Evolutionary conservation across 140 eudicot genomes (phyloP).

Genomic region (Cichorium intybus): DNA sequence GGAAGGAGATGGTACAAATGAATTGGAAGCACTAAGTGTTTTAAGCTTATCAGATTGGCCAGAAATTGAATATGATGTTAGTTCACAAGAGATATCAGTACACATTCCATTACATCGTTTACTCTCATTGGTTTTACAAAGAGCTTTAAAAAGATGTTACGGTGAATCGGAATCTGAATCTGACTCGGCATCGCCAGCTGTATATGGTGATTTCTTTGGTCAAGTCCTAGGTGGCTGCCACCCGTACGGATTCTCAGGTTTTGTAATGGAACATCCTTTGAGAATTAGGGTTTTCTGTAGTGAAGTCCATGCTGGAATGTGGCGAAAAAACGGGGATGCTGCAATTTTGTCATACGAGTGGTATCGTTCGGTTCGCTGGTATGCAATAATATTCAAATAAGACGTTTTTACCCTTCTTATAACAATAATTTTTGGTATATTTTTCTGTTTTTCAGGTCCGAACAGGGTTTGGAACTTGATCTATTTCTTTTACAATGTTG

Average conservation of each 20-base stretch:
- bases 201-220: slow-evolving; percentile 55
- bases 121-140: slow-evolving; percentile 70
- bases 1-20: slow-evolving; percentile 58
- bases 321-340: slow-evolving; percentile 95
- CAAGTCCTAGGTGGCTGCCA: slow-evolving; percentile 80
- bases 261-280: slow-evolving; percentile 92
- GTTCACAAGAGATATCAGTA: slow-evolving; percentile 82
- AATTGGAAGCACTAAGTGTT: slow-evolving; percentile 54
- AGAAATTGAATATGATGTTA: slow-evolving; percentile 72
- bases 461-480: slow-evolving; percentile 91
- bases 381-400: slow-evolving; percentile 20
- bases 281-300: slow-evolving; percentile 92
- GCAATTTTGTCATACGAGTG: slow-evolving; percentile 77
- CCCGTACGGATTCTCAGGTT: slow-evolving; percentile 88
- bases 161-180: slow-evolving; percentile 41
- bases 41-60: slow-evolving; percentile 91
- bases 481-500: slow-evolving; percentile 91
- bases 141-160: slow-evolving; percentile 61
- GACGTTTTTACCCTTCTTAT: slow-evolving; percentile 2
- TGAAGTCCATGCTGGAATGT: slow-evolving; percentile 99
- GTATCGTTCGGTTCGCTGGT: slow-evolving; percentile 98
- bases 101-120: slow-evolving; percentile 90
- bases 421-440: not conserved
- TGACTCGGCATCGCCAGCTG: slow-evolving; percentile 29
- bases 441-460: slow-evolving; percentile 67